Percentiles rank a stretch among this genome's conserved stretches.
Conservation (phyloP, 2,329 filamentous ascomycete species). For the Ceratocystis lukuohia region DNA sequence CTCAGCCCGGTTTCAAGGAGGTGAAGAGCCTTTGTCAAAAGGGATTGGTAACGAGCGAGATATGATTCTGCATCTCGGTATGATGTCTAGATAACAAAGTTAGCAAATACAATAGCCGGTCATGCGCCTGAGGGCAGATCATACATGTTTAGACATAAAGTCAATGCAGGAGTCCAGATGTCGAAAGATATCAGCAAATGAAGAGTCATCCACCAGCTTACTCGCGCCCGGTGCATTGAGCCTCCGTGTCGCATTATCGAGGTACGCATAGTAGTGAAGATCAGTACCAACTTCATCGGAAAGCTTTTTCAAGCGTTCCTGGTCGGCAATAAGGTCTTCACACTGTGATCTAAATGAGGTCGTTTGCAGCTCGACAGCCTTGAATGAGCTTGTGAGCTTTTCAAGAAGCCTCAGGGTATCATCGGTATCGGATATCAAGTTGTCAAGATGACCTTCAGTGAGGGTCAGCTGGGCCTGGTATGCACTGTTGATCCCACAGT, state of each 20-base stretch:
- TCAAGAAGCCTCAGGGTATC: constrained; percentile 63
- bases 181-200: constrained; percentile 76
- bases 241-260: constrained; percentile 78
- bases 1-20: constrained; percentile 46
- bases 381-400: constrained; percentile 72
- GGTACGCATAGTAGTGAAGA: constrained; percentile 84
- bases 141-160: constrained; percentile 79
- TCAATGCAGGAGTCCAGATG: constrained; percentile 82
- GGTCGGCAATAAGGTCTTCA: constrained; percentile 71
- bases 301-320: constrained; percentile 62
- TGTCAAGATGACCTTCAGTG: constrained; percentile 69
- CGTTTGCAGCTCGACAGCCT: constrained; percentile 76
- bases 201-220: constrained; percentile 67
- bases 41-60: constrained; percentile 69
- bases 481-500: constrained; percentile 33
- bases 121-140: constrained; percentile 24
- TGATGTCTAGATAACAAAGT: constrained; percentile 40
- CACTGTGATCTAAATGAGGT: constrained; percentile 88
- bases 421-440: constrained; percentile 63
- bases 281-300: constrained; percentile 79
- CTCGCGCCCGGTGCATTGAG: constrained; percentile 86
- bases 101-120: constrained; percentile 15
- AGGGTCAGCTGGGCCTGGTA: constrained; percentile 72
- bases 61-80: constrained; percentile 85
- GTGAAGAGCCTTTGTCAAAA: constrained; percentile 56